These are phyloP conservation scores for Tulasnella sp. DNA, from an alignment of 768 basidiomycete species.

Conservation along the genomic window DNA sequence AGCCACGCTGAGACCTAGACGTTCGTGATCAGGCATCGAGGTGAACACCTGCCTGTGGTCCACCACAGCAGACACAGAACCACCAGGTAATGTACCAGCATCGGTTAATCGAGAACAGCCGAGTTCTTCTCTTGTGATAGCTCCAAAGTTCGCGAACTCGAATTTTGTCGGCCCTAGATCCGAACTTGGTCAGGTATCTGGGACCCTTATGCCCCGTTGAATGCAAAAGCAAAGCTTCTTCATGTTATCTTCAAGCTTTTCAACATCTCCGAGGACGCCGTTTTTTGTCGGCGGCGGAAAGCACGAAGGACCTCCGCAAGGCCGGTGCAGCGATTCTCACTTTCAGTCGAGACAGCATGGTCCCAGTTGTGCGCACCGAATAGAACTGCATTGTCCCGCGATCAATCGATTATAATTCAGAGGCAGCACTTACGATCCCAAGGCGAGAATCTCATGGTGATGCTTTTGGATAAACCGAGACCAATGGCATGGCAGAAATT, in stretches of 20 bases:
- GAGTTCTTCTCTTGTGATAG: background rate
- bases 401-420: background rate
- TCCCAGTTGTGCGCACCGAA: background rate
- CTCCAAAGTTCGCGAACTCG: background rate
- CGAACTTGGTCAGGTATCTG: background rate
- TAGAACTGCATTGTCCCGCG: background rate
- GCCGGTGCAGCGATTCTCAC: background rate
- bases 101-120: background rate
- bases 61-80: background rate
- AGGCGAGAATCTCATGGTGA: background rate
- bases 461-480: background rate
- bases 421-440: background rate
- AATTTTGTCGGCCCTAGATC: background rate
- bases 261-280: background rate
- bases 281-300: background rate
- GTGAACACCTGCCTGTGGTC: background rate
- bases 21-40: background rate
- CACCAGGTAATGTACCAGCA: background rate
- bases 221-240: background rate
- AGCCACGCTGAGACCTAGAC: too few relatives aligned
- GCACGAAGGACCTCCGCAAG: background rate
- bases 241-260: background rate
- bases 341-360: background rate
- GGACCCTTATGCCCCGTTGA: background rate
- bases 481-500: background rate